phyloP scores from a whole-genome alignment of 768 basidiomycete species.

The Trametes elegans region DNA sequence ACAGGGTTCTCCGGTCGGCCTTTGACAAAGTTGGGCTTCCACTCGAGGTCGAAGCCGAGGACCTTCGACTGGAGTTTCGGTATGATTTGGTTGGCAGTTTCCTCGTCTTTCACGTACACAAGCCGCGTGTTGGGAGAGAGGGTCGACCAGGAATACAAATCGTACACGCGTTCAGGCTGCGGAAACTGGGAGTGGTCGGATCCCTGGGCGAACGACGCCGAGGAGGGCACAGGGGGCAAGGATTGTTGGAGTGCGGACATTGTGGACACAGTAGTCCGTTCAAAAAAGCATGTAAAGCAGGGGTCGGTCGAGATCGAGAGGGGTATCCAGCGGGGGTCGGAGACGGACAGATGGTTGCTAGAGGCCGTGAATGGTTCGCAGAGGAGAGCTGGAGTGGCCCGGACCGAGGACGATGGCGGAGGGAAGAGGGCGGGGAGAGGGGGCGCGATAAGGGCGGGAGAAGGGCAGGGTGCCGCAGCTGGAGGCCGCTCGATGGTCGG shows the following conservation, averaged over 20 bases:
- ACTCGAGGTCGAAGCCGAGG: conserved; percentile 77
- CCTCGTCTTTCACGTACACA: conserved; percentile 23
- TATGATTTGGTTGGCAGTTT: conserved; percentile 19
- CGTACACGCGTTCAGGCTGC: conserved; percentile 12
- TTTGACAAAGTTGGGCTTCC: conserved; percentile 62
- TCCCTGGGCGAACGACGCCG: background rate
- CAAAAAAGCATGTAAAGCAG: background rate
- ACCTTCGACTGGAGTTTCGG: conserved; percentile 15
- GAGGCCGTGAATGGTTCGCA: background rate
- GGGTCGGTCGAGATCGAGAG: background rate
- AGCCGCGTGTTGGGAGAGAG: conserved; percentile 23
- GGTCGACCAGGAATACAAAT: conserved; percentile 22
- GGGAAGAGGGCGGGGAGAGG: background rate
- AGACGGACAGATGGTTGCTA: background rate
- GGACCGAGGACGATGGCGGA: background rate
- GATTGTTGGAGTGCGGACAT: conserved; percentile 1
- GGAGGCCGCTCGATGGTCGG: background rate
- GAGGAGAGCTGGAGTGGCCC: background rate
- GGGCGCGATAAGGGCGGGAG: background rate
- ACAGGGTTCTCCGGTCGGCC: conserved; percentile 61
- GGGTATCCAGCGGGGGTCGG: background rate
- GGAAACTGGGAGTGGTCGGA: background rate
- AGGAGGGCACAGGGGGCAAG: background rate
- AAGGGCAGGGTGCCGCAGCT: background rate
- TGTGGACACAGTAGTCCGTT: background rate